These are phyloP conservation scores for Adenanthera pavonina DNA, from an alignment of 306 rosid species.

Conservation along the genomic window DNA sequence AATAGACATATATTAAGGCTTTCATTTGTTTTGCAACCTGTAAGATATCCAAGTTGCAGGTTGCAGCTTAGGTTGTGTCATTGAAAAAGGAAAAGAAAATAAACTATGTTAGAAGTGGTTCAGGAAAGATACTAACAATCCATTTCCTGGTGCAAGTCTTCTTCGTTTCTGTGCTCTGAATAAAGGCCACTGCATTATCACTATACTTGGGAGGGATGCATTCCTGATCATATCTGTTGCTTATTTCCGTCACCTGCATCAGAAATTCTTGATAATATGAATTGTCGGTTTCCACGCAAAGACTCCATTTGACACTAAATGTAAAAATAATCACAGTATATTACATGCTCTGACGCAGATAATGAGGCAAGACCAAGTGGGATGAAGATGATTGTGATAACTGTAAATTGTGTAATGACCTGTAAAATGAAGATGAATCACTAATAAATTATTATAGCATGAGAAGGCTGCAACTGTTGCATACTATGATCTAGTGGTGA, in stretches of 20 bases:
- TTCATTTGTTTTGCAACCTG: constrained; percentile 80
- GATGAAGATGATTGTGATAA: constrained; percentile 45
- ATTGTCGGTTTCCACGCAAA: constrained; percentile 5
- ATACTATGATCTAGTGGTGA: neutral
- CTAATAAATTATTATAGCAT: neutral
- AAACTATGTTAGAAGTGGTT: neutral
- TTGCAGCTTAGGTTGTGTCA: neutral
- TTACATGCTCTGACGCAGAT: constrained; percentile 51
- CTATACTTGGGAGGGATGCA: constrained; percentile 58
- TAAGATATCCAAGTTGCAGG: constrained; percentile 19
- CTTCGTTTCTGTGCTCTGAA: constrained; percentile 58
- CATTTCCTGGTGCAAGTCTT: constrained; percentile 70
- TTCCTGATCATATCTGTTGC: constrained; percentile 57
- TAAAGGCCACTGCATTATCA: constrained; percentile 43
- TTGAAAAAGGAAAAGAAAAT: neutral
- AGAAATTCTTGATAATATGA: constrained; percentile 24
- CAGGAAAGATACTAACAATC: constrained; percentile 57
- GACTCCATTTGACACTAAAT: constrained; percentile 1
- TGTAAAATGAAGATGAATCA: constrained; percentile 4
- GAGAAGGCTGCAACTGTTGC: constrained; percentile 9
- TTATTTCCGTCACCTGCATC: constrained; percentile 70
- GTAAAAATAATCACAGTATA: constrained; percentile 21
- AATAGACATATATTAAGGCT: constrained; percentile 74
- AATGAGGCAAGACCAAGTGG: constrained; percentile 52
- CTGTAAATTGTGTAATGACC: constrained; percentile 47